These are phyloP conservation scores for Pestalotiopsis sp. DNA, from an alignment of 2,329 filamentous ascomycete genomes.

Conservation along the genomic window DNA sequence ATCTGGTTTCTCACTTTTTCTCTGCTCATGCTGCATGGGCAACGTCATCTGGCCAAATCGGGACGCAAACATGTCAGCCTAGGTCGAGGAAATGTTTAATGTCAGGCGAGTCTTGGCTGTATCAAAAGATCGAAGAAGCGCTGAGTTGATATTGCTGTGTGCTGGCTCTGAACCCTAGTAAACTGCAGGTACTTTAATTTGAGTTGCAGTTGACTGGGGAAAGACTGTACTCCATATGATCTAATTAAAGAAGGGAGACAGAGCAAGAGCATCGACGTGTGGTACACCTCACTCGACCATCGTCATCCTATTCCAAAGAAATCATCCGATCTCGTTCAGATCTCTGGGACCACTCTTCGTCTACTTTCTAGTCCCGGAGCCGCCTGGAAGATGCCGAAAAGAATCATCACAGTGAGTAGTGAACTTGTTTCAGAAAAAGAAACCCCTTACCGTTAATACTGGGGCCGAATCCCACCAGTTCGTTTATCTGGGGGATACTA, in stretches of 20 bases:
- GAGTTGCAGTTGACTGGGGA: neutral
- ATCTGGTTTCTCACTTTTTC: neutral
- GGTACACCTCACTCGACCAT: neutral
- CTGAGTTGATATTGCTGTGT: too few relatives aligned
- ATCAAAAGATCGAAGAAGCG: too few relatives aligned
- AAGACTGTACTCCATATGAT: neutral
- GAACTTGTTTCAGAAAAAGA: slow-evolving; percentile 6
- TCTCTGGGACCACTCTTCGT: neutral
- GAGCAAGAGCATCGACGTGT: neutral
- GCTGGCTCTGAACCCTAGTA: too few relatives aligned
- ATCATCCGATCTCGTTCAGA: neutral
- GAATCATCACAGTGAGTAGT: neutral
- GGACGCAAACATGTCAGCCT: too few relatives aligned
- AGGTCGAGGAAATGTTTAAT: too few relatives aligned
- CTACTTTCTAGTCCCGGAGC: neutral
- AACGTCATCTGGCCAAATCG: too few relatives aligned
- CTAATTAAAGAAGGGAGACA: neutral
- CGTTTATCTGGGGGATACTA: neutral
- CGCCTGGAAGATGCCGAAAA: neutral
- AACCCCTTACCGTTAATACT: slow-evolving; percentile 3
- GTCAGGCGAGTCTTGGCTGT: too few relatives aligned
- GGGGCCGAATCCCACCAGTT: slow-evolving; percentile 2
- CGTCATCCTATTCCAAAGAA: neutral
- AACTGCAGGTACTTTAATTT: too few relatives aligned
- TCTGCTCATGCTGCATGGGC: neutral